Evolutionary conservation across 1,284 basidiomycete genomes (phyloP).

Genomic region (Cryptococcus sp.): DNA sequence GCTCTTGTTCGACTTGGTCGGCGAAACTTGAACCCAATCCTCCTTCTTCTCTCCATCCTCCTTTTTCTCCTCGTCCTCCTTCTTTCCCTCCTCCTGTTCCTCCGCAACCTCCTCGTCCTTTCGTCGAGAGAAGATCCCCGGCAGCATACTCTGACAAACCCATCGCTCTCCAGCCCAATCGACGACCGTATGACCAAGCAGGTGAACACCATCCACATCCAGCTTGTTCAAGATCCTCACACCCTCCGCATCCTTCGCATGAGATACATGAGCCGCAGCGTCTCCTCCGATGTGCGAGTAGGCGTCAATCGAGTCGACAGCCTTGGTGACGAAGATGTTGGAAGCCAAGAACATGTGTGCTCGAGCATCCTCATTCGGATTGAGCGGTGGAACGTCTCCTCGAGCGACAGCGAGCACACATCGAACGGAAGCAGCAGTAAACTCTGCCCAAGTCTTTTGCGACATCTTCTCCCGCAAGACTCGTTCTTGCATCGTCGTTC

Average conservation of each 20-base stretch:
- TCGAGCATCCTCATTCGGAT: constrained; percentile 52
- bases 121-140: constrained; percentile 53
- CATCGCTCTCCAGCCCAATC: constrained; percentile 57
- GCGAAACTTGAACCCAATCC: constrained; percentile 51
- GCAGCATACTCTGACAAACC: constrained; percentile 55
- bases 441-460: constrained; percentile 53
- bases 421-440: constrained; percentile 51
- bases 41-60: constrained; percentile 37
- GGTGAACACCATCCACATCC: constrained; percentile 70
- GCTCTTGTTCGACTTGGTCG: constrained; percentile 64
- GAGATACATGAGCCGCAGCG: constrained; percentile 53
- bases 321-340: constrained; percentile 57
- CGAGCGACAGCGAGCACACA: constrained; percentile 52
- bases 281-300: constrained; percentile 55
- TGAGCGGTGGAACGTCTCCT: constrained; percentile 52
- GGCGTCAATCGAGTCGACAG: constrained; percentile 53
- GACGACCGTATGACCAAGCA: constrained; percentile 60
- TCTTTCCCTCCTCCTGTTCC: constrained; percentile 21
- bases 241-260: constrained; percentile 55
- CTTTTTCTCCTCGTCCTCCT: constrained; percentile 16
- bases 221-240: constrained; percentile 52
- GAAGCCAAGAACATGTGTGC: constrained; percentile 55
- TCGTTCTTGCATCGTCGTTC: constrained; percentile 50
- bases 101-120: constrained; percentile 27
- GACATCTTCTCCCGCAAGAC: constrained; percentile 54